Percentiles rank a stretch among this genome's conserved stretches.
These are phyloP conservation scores for Uromyces viciae-fabae DNA, from an alignment of 1,284 basidiomycete genomes.

Conservation along the genomic window DNA sequence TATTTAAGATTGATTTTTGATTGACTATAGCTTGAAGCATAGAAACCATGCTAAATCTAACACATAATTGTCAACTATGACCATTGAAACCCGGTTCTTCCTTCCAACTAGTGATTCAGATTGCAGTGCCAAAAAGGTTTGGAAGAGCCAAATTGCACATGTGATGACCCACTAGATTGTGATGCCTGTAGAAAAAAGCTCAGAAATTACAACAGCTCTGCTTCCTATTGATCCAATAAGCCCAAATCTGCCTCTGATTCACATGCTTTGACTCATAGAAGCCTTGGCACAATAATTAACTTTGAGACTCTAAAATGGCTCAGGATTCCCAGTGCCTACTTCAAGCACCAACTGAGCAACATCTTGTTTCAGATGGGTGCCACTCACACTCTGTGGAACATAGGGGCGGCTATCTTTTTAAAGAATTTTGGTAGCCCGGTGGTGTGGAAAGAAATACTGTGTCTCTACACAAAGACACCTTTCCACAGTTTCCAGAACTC, in stretches of 20 bases:
- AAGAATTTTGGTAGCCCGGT: not conserved
- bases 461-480: too few species aligned
- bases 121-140: not conserved
- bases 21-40: too few species aligned
- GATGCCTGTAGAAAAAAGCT: not conserved
- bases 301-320: not conserved
- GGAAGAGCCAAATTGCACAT: not conserved
- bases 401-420: not conserved
- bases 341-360: not conserved
- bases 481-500: too few species aligned
- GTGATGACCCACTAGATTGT: not conserved
- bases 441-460: too few species aligned
- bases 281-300: constrained; percentile 6
- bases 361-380: not conserved
- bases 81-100: not conserved
- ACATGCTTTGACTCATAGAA: constrained; percentile 3
- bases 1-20: too few species aligned
- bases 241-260: not conserved
- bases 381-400: not conserved
- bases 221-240: constrained; percentile 1
- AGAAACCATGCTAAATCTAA: too few species aligned
- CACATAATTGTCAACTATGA: too few species aligned
- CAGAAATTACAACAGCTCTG: not conserved
- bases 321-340: not conserved
- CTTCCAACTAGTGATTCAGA: not conserved